Evolutionary conservation across 106 monocot species (phyloP).

Genomic region (Dendrobium catenatum): DNA sequence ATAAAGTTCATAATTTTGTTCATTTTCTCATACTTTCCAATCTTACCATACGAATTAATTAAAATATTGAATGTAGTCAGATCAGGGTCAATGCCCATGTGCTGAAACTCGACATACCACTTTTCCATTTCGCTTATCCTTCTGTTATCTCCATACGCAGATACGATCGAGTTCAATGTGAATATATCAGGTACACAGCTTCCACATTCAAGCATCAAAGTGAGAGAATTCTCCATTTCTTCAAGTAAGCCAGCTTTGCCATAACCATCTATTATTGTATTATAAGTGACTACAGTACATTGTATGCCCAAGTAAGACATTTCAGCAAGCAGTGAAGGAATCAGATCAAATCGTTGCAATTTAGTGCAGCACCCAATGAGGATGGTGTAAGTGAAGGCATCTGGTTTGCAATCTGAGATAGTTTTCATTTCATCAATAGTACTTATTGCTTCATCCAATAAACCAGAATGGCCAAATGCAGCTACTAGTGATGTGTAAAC

Average conservation of each 20-base stretch:
- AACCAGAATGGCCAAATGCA: slow-evolving; percentile 57
- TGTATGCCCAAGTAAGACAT: slow-evolving; percentile 75
- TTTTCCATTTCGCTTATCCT: slow-evolving; percentile 68
- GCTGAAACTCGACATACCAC: slow-evolving; percentile 71
- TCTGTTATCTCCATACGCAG: slow-evolving; percentile 59
- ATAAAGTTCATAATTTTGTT: slow-evolving; percentile 54
- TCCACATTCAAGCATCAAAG: slow-evolving; percentile 64
- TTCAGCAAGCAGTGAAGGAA: slow-evolving; percentile 50
- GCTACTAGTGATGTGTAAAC: slow-evolving; percentile 87
- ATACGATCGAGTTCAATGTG: slow-evolving; percentile 79
- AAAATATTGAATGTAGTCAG: slow-evolving; percentile 80
- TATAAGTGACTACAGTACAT: slow-evolving; percentile 61
- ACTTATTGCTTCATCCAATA: slow-evolving; percentile 54
- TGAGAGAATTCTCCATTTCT: slow-evolving; percentile 66
- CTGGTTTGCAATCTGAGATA: slow-evolving; percentile 65
- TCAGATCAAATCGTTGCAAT: slow-evolving; percentile 46
- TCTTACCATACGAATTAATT: slow-evolving; percentile 79
- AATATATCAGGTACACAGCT: slow-evolving; percentile 57
- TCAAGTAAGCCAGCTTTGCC: slow-evolving; percentile 72
- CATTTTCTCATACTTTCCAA: slow-evolving; percentile 57
- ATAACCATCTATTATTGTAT: slow-evolving; percentile 81
- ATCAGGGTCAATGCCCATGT: slow-evolving; percentile 80
- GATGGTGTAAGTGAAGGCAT: slow-evolving; percentile 70
- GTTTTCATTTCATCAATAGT: slow-evolving; percentile 82
- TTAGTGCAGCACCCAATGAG: slow-evolving; percentile 68